A percentile compares a stretch with the other conserved stretches of the same genome.
Evolutionary conservation across 257 asterid genomes (phyloP).

Genomic region (Anisodus acutangulus): DNA sequence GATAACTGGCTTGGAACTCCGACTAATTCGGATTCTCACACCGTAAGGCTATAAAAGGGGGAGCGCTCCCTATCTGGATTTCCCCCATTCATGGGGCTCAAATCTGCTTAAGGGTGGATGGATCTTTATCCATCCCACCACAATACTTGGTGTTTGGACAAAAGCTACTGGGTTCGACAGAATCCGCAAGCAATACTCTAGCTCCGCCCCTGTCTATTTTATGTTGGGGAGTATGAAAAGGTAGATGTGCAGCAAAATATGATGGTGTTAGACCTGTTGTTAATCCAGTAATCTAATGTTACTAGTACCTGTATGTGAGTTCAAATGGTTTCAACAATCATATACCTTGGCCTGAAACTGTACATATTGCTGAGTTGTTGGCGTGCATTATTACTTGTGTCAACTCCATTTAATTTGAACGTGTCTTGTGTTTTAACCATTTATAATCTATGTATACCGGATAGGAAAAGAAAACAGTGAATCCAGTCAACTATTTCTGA

Average conservation of each 20-base stretch:
- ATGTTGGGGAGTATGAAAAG: neutral
- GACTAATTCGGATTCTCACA: too few species aligned
- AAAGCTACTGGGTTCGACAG: too few species aligned
- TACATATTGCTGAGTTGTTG: neutral
- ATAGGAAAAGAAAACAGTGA: neutral
- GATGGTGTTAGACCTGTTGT: neutral
- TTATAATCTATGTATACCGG: neutral
- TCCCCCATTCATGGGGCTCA: too few species aligned
- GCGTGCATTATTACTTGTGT: neutral
- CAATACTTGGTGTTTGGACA: too few species aligned
- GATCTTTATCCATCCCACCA: too few species aligned
- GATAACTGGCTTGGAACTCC: too few species aligned
- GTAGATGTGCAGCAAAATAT: neutral
- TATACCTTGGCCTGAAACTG: neutral
- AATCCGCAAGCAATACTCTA: too few species aligned
- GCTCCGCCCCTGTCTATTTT: too few species aligned
- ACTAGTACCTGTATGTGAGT: neutral
- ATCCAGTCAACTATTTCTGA: too few species aligned
- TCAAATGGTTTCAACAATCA: neutral
- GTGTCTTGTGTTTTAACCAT: neutral
- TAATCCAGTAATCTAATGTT: neutral
- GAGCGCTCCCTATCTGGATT: too few species aligned
- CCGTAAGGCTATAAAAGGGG: too few species aligned
- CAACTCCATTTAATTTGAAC: slow-evolving; percentile 8
- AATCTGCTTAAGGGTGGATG: too few species aligned